These are phyloP conservation scores for Trichoderma atroviride DNA, from an alignment of 2,329 filamentous ascomycete genomes.

Conservation along the genomic window DNA sequence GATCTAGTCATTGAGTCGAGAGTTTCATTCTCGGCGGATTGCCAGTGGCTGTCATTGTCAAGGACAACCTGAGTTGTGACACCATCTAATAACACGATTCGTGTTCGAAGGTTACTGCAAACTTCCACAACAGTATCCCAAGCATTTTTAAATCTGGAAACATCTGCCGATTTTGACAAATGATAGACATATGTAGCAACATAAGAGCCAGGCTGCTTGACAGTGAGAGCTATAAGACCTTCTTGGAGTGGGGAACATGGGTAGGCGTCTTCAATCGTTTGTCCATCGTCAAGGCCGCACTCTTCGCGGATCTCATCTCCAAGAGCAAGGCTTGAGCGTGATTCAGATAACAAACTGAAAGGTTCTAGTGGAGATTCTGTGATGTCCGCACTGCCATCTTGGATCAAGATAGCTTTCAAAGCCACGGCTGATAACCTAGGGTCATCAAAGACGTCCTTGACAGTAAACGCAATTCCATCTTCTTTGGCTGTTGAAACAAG, in stretches of 20 bases:
- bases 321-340: background rate
- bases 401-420: background rate
- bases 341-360: background rate
- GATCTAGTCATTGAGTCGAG: conserved; percentile 1
- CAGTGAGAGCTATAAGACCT: conserved; percentile 28
- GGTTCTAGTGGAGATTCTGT: background rate
- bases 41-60: conserved; percentile 6
- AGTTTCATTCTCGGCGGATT: background rate
- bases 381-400: background rate
- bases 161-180: background rate
- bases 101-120: conserved; percentile 25
- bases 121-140: conserved; percentile 28
- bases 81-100: conserved; percentile 24
- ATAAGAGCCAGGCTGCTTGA: conserved; percentile 26
- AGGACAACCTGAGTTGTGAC: conserved; percentile 8
- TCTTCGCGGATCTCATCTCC: background rate
- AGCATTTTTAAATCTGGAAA: conserved; percentile 17
- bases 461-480: conserved; percentile 15
- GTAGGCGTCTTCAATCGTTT: conserved; percentile 25
- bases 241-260: conserved; percentile 29
- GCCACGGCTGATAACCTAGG: conserved; percentile 10
- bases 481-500: conserved; percentile 44
- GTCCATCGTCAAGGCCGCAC: background rate
- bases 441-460: conserved; percentile 14
- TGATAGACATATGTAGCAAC: conserved; percentile 10